Evolutionary conservation across 2,329 filamentous ascomycete species (phyloP), one percentile per base, ranked within the genome.

Genomic region (Herpotrichia juniperi): DNA sequence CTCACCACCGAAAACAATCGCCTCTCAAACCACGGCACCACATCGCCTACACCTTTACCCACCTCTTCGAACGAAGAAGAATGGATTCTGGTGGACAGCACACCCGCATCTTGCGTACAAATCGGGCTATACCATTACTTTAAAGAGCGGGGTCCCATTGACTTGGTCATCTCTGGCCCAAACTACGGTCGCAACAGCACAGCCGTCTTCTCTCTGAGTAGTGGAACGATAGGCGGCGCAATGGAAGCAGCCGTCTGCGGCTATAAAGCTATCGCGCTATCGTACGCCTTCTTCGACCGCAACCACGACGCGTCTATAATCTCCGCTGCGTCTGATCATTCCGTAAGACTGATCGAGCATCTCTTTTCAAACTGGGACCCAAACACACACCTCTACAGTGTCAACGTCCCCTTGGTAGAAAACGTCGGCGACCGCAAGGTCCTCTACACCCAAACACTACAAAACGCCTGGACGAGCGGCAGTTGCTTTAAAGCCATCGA

Each of bases 391-490:
- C 76, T 97, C n/a, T 97, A 96, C 74, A 89, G 84, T 42, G 87
- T 97, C 62, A 97, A 97, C 68, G 88, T 97, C 8, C 93, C 94
- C 17, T 79, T 97, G 10, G 82, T 94, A 12, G 87, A 90, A 53
- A 88, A 86, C 6, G 85, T 97, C 1, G 87, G 87, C 61, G 71
- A 78, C 16, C 81, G 83, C 48, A 91, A 90, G 75, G 86, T 93
- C 3, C 66, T 94, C n/a, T 96, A 87, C 77, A 93, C 94, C 2
- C 79, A 85, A 55, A 89, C 97, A 82, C 77, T 97, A 66, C 91
- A 96, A 76, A 99, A 97, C 73, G 87, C 88, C 68, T 99, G 94
- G 94, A 80, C 79, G 17, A 81, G 83, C n/a, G 90, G 89, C 3
- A 90, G 89, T 51, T 96, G 91, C 68, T 97, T 97, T 74, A 82